Percentiles rank a stretch among this genome's conserved stretches.
Conservation (phyloP, 164 flowering plant species). For the Sedum album region DNA sequence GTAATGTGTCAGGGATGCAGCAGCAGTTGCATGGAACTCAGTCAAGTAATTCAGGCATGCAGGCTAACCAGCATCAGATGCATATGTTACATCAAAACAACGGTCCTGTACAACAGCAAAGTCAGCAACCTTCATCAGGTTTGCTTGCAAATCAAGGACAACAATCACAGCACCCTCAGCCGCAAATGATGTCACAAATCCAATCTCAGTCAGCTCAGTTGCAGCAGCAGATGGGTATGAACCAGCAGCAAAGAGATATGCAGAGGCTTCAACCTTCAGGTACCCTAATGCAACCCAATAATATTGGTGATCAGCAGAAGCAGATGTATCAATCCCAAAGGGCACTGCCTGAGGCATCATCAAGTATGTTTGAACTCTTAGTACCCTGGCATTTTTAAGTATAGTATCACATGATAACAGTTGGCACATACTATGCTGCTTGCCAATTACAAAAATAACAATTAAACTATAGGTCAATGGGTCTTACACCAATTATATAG, state of each 20-base stretch:
- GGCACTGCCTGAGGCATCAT: conserved; percentile 56
- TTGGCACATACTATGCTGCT: not conserved
- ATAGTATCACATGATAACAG: not conserved
- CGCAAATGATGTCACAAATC: conserved; percentile 58
- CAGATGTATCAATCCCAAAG: conserved; percentile 66
- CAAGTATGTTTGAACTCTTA: conserved; percentile 39
- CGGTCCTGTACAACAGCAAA: conserved; percentile 51
- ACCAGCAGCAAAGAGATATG: conserved; percentile 65
- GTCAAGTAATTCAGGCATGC: conserved; percentile 51
- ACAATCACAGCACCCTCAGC: conserved; percentile 45
- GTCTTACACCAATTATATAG: not conserved
- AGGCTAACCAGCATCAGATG: conserved; percentile 52
- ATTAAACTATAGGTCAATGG: not conserved
- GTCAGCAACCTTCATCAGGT: conserved; percentile 27
- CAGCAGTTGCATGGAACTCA: conserved; percentile 55
- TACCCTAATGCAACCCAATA: conserved; percentile 52
- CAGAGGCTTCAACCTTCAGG: conserved; percentile 56
- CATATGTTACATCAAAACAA: conserved; percentile 44
- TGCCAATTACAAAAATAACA: not conserved
- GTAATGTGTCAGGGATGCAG: conserved; percentile 46
- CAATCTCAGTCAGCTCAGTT: conserved; percentile 56
- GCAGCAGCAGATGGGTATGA: conserved; percentile 62
- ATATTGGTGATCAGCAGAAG: conserved; percentile 62
- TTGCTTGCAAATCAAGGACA: conserved; percentile 55
- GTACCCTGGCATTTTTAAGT: not conserved